These are phyloP conservation scores for Sporobolomyces roseus DNA, from an alignment of 768 basidiomycete genomes.

Conservation along the genomic window DNA sequence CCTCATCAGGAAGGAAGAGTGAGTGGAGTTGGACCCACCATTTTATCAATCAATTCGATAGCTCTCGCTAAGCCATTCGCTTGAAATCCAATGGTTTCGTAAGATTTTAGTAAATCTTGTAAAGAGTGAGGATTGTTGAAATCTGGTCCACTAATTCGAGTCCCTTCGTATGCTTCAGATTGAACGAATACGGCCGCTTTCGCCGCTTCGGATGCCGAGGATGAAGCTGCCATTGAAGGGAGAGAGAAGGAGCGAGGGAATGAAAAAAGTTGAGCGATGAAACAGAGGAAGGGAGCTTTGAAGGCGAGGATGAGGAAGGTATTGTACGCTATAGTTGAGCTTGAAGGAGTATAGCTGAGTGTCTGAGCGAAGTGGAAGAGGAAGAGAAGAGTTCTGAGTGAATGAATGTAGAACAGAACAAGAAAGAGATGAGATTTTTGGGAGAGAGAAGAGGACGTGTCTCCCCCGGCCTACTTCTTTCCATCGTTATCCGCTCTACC, in stretches of 20 bases:
- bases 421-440: background rate
- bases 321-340: background rate
- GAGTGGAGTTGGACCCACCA: conserved; percentile 58
- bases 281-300: background rate
- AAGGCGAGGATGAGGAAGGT: background rate
- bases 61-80: conserved; percentile 87
- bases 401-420: background rate
- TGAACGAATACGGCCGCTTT: conserved; percentile 72
- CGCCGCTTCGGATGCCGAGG: conserved; percentile 48
- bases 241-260: background rate
- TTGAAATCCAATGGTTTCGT: conserved; percentile 92
- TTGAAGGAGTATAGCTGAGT: background rate
- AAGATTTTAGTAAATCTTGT: conserved; percentile 66
- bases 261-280: background rate
- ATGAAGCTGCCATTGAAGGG: background rate
- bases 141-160: conserved; percentile 80
- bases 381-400: background rate
- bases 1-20: background rate
- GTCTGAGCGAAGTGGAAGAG: too few relatives aligned
- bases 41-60: conserved; percentile 83
- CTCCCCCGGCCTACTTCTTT: too few relatives aligned
- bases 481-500: too few relatives aligned
- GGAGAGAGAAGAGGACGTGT: background rate
- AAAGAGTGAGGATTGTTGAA: conserved; percentile 69
- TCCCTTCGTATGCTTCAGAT: conserved; percentile 63